Base-by-base conservation (phyloP, 331 rosid genomes). In the Quercus tomentella region DNA sequence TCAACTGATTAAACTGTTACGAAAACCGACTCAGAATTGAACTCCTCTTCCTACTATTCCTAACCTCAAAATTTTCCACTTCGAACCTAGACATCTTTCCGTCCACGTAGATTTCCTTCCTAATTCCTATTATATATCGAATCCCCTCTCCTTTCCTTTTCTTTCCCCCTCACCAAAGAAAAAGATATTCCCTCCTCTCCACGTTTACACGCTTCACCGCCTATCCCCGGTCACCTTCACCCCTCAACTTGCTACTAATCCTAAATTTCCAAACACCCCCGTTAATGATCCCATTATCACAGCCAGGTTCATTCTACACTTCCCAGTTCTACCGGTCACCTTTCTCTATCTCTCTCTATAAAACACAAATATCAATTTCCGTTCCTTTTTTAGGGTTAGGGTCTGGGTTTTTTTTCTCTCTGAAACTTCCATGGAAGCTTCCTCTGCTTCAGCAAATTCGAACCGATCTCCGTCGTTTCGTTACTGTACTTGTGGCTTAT, bases 241-340 rank as follows among this genome's bases (percentile, higher is more conserved):
- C 49, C 49, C 1, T 9, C 14, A 41, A 9, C 49, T 41, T 9
- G 14, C 49, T 9, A 2, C 49, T 41, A 41, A 2, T 41, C 49
- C 49, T 10, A 9, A 41, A 41, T 9, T 41, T 37, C 43, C 43
- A 37, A 37, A 37, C 43, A 37, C 43, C 10, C 43, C 26, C 26
- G 5, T 1, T 28, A 28, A 28, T 28, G 0, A 7, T 55, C 17
- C 28, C 70, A 23, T n/a, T 1, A 26, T 1, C 61, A 4, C 6
- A 30, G 23, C 89, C 89, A 85, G 85, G 82, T 89, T 86, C 97
- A 88, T 80, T 67, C 73, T 69, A 63, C 57, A n/a, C 4, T 23
- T 41, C 7, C 67, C n/a, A 37, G 5, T 8, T 8, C 17, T 10
- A 4, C 77, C 37, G 3, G 55, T 60, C 10, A 37, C 4, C n/a